Base-by-base conservation (phyloP, 331 rosid genomes). In the Prunus yedoensis region DNA sequence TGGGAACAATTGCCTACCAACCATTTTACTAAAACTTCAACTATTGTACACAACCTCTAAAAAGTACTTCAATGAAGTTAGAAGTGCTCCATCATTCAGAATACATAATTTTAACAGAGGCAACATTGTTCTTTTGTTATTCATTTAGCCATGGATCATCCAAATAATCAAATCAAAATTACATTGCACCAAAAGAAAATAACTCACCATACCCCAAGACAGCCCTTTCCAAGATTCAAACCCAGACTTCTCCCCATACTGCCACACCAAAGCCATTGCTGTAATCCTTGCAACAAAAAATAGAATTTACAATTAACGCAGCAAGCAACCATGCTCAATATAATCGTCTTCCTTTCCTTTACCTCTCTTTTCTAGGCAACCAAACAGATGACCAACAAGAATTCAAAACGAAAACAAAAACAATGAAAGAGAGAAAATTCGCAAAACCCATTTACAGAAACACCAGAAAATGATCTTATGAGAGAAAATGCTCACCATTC, bases 221-320 rank as follows among this genome's bases (percentile, higher is more conserved):
- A 95, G 97, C 23, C 99, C 97, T 78, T 95, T 95, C 99, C 99
- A 90, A 32, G 97, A 79, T 64, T 91, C 74, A 84, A 81, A 77
- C 8, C 90, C 92, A 7, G 99, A 79, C 84, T 86, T 89, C 23
- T 95, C 96, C 8, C 91, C 97, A 41, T 95, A 90, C 68, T 84
- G 91, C 99, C 99, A 95, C 78, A 95, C 97, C 96, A 92, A 89
- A 71, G 84, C 90, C 99, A 94, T 95, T 51, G 97, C 99, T 77
- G 87, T 65, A 53, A 92, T 82, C 99, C 99, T 92, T 79, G 14
- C 13, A 82, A 78, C n/a, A 76, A 4, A 80, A 79, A 56, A 72
- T 16, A 28, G 41, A 27, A 79, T 35, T 21, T 16, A 15, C 50
- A 38, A 46, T 64, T 51, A 77, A 27, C 47, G 56, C 57, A 28